Conservation (phyloP, 2,329 filamentous ascomycete genomes). For the Fusarium pseudoanthophilum region DNA sequence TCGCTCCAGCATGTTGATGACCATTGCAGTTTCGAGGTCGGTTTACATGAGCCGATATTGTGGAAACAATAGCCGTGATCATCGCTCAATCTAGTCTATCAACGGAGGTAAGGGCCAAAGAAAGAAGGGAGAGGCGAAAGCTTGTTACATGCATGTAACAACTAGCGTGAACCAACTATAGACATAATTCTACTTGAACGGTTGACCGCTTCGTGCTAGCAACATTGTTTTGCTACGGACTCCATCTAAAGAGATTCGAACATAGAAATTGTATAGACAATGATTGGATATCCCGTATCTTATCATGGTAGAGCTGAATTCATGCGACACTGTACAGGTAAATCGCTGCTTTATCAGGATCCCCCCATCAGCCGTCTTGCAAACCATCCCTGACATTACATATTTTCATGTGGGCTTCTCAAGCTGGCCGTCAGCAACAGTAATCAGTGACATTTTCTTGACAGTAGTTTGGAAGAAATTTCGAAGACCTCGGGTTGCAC, state of each 20-base stretch:
- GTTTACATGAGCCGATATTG: slow-evolving; percentile 32
- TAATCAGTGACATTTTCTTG: neutral
- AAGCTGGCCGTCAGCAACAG: slow-evolving; percentile 5
- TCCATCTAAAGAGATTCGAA: slow-evolving; percentile 7
- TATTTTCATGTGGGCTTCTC: neutral
- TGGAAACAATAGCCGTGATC: slow-evolving; percentile 30
- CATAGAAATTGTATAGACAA: slow-evolving; percentile 13
- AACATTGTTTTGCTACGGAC: neutral
- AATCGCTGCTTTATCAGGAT: neutral
- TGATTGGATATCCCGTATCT: slow-evolving; percentile 16
- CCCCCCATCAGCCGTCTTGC: slow-evolving; percentile 29
- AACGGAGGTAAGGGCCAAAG: slow-evolving; percentile 29
- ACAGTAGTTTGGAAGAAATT: neutral
- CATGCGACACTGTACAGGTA: slow-evolving; percentile 18
- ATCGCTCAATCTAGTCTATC: slow-evolving; percentile 1
- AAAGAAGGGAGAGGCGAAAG: slow-evolving; percentile 31
- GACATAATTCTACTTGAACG: neutral
- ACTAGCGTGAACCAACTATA: neutral
- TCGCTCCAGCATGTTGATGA: slow-evolving; percentile 10
- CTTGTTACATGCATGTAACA: slow-evolving; percentile 18
- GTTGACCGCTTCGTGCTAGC: slow-evolving; percentile 9
- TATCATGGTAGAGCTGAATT: slow-evolving; percentile 21
- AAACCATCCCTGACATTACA: slow-evolving; percentile 26
- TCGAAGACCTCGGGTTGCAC: neutral
- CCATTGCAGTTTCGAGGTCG: slow-evolving; percentile 30